Evolutionary conservation across 495 filamentous ascomycete species (phyloP), one percentile per base, ranked within the genome.

Genomic region (Amorphotheca resinae): DNA sequence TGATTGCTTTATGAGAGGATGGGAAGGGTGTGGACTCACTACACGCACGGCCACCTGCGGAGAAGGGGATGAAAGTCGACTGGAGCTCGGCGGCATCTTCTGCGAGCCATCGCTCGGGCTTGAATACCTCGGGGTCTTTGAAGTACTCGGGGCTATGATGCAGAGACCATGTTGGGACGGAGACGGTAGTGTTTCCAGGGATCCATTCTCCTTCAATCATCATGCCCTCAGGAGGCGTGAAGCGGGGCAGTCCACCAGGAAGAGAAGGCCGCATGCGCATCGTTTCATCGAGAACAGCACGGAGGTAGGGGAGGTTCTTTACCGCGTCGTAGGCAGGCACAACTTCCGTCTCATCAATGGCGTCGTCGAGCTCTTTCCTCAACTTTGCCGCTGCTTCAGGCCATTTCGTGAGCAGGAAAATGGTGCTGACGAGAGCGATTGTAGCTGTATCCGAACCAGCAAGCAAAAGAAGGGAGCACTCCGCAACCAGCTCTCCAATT

Each of bases 231-330:
- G 37, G 37, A 11, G 57, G 57, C 7, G 48, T 49, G 2, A 52
- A 22, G 1, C 76, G 59, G 1, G 66, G 65, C 1, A 74, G 49
- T 4, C 68, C 65, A 2, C 57, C 44, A 0, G 71, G 59, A 4
- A 61, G 61, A 0, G 75, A 62, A 15, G 73, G 72, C 40, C 64
- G 66, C 11, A 76, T 47, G 14, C 75, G 65, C 3, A 78, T 60
- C 0, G 58, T 58, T 53, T 79, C 75, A 1, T 64, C 57, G 15
- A 79, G 50, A 11, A 69, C 64, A 0, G 74, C 74, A 18, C 63
- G 58, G 14, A 77, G 57, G 47, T 71, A 77, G 0, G 57, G 57
- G 0, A 73, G 53, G 1, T 57, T 41, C 7, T 52, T 35, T 4
- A 56, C 22, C 22, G 38, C 33, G 4, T 52, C 46, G 30, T 53